Evolutionary conservation across 495 filamentous ascomycete genomes (phyloP).

Genomic region (Aspergillus cavernicola): DNA sequence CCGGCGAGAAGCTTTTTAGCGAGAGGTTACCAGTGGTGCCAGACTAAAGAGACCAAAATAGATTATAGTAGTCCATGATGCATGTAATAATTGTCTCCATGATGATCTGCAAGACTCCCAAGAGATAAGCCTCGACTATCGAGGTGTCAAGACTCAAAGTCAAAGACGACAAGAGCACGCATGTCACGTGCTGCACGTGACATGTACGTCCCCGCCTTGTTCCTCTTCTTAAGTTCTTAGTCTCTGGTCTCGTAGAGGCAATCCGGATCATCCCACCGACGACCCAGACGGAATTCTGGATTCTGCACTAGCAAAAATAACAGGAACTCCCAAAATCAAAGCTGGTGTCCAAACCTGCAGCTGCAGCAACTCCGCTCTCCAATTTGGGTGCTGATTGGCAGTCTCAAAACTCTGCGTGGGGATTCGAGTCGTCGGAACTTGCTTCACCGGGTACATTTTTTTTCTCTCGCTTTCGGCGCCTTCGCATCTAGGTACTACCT

Average conservation of each 20-base stretch:
- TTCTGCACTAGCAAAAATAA: not conserved
- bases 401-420: not conserved
- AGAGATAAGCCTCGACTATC: too few species aligned
- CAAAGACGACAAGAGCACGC: too few species aligned
- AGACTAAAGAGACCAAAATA: too few species aligned
- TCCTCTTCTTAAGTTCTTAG: not conserved
- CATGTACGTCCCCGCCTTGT: not conserved
- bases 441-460: not conserved
- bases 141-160: too few species aligned
- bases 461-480: conserved; percentile 2
- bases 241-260: not conserved
- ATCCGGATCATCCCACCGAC: conserved; percentile 2
- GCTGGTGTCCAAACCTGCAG: not conserved
- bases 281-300: not conserved
- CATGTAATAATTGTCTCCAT: too few species aligned
- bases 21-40: too few species aligned
- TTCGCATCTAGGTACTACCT: not conserved
- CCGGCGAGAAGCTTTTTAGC: not conserved
- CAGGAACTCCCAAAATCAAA: not conserved
- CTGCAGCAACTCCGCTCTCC: not conserved
- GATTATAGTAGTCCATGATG: too few species aligned
- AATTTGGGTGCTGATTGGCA: not conserved
- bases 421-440: not conserved
- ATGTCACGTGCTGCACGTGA: not conserved
- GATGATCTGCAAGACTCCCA: too few species aligned